Evolutionary conservation across 495 filamentous ascomycete species (phyloP).

Genomic region (Xylaria longipes): DNA sequence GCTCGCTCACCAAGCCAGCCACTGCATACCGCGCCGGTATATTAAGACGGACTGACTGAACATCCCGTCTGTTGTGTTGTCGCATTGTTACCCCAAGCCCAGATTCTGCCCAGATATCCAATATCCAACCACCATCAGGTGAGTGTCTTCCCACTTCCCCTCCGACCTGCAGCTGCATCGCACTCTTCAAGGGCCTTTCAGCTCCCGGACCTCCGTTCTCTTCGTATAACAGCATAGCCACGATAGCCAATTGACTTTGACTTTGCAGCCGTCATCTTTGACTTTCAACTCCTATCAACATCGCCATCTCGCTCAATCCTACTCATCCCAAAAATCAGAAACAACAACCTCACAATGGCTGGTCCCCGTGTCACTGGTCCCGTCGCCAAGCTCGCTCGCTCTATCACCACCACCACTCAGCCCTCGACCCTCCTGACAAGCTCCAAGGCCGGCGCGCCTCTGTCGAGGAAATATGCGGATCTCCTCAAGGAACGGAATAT

Average conservation of each 20-base stretch:
- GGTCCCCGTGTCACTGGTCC: constrained; percentile 48
- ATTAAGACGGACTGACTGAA: constrained; percentile 16
- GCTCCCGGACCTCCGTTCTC: constrained; percentile 22
- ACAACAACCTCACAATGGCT: constrained; percentile 27
- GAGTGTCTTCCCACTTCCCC: constrained; percentile 23
- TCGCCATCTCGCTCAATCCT: not conserved
- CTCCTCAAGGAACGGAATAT: constrained; percentile 43
- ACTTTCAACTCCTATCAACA: not conserved
- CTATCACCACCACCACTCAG: constrained; percentile 51
- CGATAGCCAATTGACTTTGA: constrained; percentile 6
- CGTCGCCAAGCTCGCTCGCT: constrained; percentile 52
- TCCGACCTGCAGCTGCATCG: constrained; percentile 14
- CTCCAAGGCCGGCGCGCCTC: constrained; percentile 40
- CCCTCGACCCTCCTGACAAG: constrained; percentile 44
- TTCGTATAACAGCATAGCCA: constrained; percentile 4
- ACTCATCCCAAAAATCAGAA: not conserved
- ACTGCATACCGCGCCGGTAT: constrained; percentile 1
- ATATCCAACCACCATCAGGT: constrained; percentile 23
- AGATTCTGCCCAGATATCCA: not conserved
- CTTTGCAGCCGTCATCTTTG: not conserved
- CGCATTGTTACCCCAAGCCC: constrained; percentile 9
- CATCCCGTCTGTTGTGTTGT: constrained; percentile 3
- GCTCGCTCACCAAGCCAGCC: not conserved
- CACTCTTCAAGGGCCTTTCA: not conserved
- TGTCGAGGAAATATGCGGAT: constrained; percentile 44